Percentiles rank a stretch among this genome's conserved stretches.
Evolutionary conservation across 345 rosid species (phyloP).

Genomic region (Boechera retrofracta): DNA sequence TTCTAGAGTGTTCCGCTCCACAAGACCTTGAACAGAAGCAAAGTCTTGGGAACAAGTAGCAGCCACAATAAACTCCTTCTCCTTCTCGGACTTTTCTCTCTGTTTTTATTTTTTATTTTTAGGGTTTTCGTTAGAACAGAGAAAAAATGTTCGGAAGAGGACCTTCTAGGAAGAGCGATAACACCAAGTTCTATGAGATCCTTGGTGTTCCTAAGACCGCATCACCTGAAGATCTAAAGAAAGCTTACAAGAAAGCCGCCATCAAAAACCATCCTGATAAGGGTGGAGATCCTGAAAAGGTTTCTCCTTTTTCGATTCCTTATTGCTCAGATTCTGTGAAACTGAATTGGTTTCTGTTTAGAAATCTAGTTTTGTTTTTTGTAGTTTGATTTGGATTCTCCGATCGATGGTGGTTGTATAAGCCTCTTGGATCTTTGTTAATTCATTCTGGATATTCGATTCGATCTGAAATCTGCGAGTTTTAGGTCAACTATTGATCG

Average conservation of each 20-base stretch:
- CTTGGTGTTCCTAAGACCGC: slow-evolving; percentile 83
- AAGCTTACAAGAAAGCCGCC: slow-evolving; percentile 90
- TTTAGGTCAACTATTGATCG: slow-evolving; percentile 31
- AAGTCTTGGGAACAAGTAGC: slow-evolving; percentile 11
- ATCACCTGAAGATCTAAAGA: slow-evolving; percentile 80
- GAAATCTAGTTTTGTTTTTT: background rate
- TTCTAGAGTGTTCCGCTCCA: slow-evolving; percentile 42
- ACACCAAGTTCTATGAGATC: slow-evolving; percentile 81
- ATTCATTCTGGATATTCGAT: background rate
- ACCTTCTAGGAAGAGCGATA: slow-evolving; percentile 75
- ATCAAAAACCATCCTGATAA: slow-evolving; percentile 96
- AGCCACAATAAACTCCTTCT: slow-evolving; percentile 40
- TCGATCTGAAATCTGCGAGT: slow-evolving; percentile 27
- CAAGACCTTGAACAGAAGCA: slow-evolving; percentile 43
- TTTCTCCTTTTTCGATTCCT: slow-evolving; percentile 11
- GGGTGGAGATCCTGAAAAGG: slow-evolving; percentile 99
- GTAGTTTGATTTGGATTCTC: slow-evolving; percentile 16
- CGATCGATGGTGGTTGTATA: slow-evolving; percentile 1
- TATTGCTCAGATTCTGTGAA: slow-evolving; percentile 7
- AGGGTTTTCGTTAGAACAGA: slow-evolving; percentile 37
- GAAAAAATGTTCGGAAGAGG: slow-evolving; percentile 77
- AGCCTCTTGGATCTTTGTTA: slow-evolving; percentile 23
- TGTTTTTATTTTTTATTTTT: background rate
- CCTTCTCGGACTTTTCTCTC: slow-evolving; percentile 1
- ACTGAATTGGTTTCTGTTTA: background rate